These are phyloP conservation scores for Podospora australis DNA, from an alignment of 495 filamentous ascomycete species.

Conservation along the genomic window DNA sequence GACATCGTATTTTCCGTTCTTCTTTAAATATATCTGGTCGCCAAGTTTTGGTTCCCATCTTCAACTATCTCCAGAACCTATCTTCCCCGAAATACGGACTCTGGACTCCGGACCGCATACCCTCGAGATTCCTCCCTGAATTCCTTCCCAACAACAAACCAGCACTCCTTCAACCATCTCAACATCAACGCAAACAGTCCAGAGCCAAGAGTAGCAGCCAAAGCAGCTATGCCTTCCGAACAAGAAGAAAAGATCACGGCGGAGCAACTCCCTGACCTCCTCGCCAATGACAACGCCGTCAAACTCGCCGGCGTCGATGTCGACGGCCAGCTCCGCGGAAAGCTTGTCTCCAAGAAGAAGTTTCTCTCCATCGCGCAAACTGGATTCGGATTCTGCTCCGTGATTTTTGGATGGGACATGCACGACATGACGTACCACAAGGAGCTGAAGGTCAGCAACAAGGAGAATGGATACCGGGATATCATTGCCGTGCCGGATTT, in stretches of 20 bases:
- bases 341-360: constrained; percentile 93
- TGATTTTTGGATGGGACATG: constrained; percentile 98
- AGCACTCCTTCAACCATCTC: no score
- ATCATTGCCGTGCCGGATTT: constrained; percentile 80
- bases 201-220: neutral
- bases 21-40: no score
- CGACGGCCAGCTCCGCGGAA: constrained; percentile 85
- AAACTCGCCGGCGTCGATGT: constrained; percentile 91
- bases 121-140: no score
- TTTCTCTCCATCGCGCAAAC: constrained; percentile 76
- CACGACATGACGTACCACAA: constrained; percentile 83
- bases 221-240: no score
- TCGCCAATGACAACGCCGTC: constrained; percentile 72
- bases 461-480: constrained; percentile 89
- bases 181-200: constrained; percentile 12
- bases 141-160: no score
- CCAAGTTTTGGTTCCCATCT: no score
- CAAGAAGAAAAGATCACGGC: constrained; percentile 39
- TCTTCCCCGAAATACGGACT: no score
- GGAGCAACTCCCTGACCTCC: constrained; percentile 56
- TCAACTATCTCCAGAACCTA: no score
- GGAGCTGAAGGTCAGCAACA: constrained; percentile 84
- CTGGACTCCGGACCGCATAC: no score
- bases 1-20: no score
- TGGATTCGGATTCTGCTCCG: constrained; percentile 95